phyloP scores from a whole-genome alignment of 176 grass and related monocot species.

The Hordeum marinum region DNA sequence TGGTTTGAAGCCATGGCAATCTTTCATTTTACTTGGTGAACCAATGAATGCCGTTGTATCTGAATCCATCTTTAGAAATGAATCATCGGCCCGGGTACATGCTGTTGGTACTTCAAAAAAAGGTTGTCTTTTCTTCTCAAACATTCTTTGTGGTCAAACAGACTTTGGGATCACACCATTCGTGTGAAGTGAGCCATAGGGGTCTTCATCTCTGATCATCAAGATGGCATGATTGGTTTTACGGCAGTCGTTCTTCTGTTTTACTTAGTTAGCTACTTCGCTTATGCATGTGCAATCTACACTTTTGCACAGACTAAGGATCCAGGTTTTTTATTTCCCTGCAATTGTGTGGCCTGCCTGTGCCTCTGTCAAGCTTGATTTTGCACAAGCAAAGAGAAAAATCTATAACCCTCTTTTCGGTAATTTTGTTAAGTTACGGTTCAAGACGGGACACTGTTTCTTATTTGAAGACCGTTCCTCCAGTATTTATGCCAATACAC shows the following conservation, averaged over 20 bases:
- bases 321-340: neutral
- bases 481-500: constrained; percentile 7
- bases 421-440: neutral
- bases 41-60: neutral
- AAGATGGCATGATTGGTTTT: constrained; percentile 32
- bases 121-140: constrained; percentile 26
- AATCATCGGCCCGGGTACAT: neutral
- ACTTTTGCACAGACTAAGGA: neutral
- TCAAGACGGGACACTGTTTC: neutral
- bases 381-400: neutral
- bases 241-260: neutral
- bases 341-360: neutral
- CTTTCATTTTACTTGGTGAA: neutral
- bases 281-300: neutral
- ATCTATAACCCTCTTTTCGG: neutral
- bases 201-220: constrained; percentile 25
- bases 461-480: constrained; percentile 4
- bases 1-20: neutral
- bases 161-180: constrained; percentile 29
- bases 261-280: neutral
- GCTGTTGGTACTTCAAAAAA: neutral
- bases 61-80: neutral
- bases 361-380: neutral
- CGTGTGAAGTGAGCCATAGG: constrained; percentile 11
- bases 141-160: constrained; percentile 31